Conservation (phyloP, 352 stramenopile genomes). For the Phytopythium sindhum region DNA sequence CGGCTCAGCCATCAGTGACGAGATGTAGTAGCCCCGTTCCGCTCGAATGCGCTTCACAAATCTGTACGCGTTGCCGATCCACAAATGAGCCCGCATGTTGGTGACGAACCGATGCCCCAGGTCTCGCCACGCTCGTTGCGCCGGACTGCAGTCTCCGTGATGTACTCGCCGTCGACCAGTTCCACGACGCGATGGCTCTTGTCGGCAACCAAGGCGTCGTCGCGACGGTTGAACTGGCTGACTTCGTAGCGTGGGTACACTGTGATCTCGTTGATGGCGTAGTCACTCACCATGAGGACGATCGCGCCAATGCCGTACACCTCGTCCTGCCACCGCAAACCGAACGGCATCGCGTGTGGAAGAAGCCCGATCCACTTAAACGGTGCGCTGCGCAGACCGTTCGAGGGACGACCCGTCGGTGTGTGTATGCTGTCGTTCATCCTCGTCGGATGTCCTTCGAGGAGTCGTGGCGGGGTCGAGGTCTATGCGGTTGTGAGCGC, state of each 20-base stretch:
- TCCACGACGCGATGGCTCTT: background rate
- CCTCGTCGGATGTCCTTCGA: background rate
- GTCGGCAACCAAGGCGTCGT: background rate
- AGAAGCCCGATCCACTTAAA: conserved; percentile 3
- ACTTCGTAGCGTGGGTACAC: background rate
- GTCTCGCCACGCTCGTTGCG: background rate
- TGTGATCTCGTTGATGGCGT: background rate
- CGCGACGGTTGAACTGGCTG: background rate
- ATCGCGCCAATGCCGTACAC: conserved; percentile 5
- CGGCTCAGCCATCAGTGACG: background rate
- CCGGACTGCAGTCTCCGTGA: background rate
- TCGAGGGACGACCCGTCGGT: background rate
- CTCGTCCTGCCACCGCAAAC: conserved; percentile 6
- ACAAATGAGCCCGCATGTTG: conserved; percentile 3
- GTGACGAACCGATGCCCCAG: conserved; percentile 1
- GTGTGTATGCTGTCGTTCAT: background rate
- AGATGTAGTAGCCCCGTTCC: background rate
- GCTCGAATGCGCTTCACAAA: background rate
- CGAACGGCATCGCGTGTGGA: background rate
- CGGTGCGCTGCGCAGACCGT: background rate
- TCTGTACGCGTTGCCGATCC: background rate
- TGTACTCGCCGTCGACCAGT: background rate
- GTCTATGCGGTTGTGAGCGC: background rate
- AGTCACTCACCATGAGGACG: conserved; percentile 3
- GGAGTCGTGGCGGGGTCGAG: background rate